Evolutionary conservation across 2,329 filamentous ascomycete genomes (phyloP).

Genomic region (Xylariaceae sp.): DNA sequence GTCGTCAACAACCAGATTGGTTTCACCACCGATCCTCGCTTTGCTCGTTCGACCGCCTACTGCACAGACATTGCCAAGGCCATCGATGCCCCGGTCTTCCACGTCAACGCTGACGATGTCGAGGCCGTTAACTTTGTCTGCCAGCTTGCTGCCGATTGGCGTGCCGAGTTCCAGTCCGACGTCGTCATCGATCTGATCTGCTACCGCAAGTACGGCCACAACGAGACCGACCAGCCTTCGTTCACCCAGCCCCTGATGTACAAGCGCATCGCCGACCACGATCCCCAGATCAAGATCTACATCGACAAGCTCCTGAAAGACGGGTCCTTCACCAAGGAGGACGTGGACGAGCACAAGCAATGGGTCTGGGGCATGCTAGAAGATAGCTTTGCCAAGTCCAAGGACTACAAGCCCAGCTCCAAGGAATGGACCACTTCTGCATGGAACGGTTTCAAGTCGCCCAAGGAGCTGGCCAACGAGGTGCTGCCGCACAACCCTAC

Average conservation of each 20-base stretch:
- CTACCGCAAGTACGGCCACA: constrained; percentile 98
- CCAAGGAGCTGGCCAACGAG: constrained; percentile 94
- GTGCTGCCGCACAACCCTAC: constrained; percentile 89
- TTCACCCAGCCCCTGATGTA: constrained; percentile 99
- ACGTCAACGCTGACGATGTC: constrained; percentile 97
- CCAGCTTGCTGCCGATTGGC: constrained; percentile 95
- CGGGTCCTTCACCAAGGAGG: constrained; percentile 93
- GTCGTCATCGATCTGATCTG: constrained; percentile 97
- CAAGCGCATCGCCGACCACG: constrained; percentile 87
- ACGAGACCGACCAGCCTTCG: constrained; percentile 98
- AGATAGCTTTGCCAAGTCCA: constrained; percentile 94
- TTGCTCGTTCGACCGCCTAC: constrained; percentile 95
- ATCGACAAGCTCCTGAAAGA: constrained; percentile 86
- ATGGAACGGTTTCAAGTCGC: constrained; percentile 99
- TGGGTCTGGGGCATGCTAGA: constrained; percentile 99
- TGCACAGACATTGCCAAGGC: constrained; percentile 99
- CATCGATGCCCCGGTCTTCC: constrained; percentile 97
- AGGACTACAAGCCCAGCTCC: constrained; percentile 92
- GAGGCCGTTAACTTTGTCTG: constrained; percentile 98
- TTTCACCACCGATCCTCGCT: constrained; percentile 97
- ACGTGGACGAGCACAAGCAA: constrained; percentile 98
- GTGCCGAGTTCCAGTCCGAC: constrained; percentile 96
- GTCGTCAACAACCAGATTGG: constrained; percentile 99
- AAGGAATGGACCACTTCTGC: constrained; percentile 99
- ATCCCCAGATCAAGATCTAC: constrained; percentile 84